A percentile compares a stretch with the other conserved stretches of the same genome.
phyloP scores from a whole-genome alignment of 2,329 filamentous ascomycete genomes.

The Lecanicillium sp. region DNA sequence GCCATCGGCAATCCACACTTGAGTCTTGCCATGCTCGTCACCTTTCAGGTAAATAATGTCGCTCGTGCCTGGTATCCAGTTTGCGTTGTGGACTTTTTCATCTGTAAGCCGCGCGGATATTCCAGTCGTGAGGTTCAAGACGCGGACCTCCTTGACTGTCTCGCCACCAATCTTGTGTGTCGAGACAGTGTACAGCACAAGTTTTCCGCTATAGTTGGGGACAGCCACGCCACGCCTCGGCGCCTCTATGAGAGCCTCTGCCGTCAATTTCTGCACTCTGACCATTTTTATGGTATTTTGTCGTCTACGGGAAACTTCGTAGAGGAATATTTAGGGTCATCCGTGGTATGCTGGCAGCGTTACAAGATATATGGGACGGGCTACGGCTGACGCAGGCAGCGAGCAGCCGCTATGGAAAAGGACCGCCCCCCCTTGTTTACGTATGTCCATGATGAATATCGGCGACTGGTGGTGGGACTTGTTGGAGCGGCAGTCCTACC shows the following conservation, averaged over 20 bases:
- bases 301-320: too few species aligned
- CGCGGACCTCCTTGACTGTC: slow-evolving; percentile 22
- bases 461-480: too few species aligned
- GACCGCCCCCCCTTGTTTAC: not conserved
- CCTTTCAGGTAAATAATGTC: slow-evolving; percentile 25
- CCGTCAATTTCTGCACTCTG: slow-evolving; percentile 19
- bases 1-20: slow-evolving; percentile 20
- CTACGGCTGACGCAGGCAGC: too few species aligned
- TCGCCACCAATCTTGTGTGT: slow-evolving; percentile 25
- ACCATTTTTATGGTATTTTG: slow-evolving; percentile 12
- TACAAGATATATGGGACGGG: too few species aligned
- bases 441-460: too few species aligned
- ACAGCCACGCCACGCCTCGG: slow-evolving; percentile 26
- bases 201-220: slow-evolving; percentile 31
- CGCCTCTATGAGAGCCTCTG: slow-evolving; percentile 22
- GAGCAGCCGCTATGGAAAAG: too few species aligned
- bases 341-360: too few species aligned
- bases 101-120: slow-evolving; percentile 17
- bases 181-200: slow-evolving; percentile 32
- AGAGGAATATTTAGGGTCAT: too few species aligned
- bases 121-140: slow-evolving; percentile 24
- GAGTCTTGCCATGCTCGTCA: slow-evolving; percentile 20
- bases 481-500: too few species aligned
- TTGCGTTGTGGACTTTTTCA: slow-evolving; percentile 21
- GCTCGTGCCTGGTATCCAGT: slow-evolving; percentile 27